phyloP scores from a whole-genome alignment of 495 filamentous ascomycete species.

The Friedmanniomyces simplex region DNA sequence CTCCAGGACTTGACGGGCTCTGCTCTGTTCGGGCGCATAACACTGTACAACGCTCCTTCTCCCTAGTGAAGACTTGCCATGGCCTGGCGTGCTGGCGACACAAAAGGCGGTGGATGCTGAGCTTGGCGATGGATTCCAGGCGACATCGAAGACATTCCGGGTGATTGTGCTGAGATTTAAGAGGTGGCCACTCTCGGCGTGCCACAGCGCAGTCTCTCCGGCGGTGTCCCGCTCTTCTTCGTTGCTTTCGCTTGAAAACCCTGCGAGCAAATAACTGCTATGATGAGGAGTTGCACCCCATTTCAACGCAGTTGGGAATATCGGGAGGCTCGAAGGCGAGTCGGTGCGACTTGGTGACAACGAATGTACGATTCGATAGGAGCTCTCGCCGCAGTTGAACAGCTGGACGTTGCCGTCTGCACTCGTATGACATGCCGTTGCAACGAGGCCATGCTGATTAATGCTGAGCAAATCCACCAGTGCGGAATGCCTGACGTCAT shows the following conservation, averaged over 20 bases:
- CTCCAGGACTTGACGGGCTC: conserved; percentile 30
- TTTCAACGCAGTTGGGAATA: conserved; percentile 61
- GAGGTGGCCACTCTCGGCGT: conserved; percentile 41
- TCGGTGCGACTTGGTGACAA: conserved; percentile 21
- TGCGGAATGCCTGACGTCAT: conserved; percentile 52
- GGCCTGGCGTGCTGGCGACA: conserved; percentile 29
- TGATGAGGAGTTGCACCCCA: conserved; percentile 51
- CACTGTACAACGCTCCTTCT: conserved; percentile 43
- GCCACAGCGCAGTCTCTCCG: conserved; percentile 70
- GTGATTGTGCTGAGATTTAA: conserved; percentile 38
- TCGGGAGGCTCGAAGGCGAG: conserved; percentile 38
- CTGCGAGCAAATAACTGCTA: conserved; percentile 56
- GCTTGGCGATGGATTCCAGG: conserved; percentile 57
- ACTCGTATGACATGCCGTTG: conserved; percentile 37
- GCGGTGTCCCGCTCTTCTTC: conserved; percentile 43
- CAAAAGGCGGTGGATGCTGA: conserved; percentile 52
- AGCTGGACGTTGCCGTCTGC: conserved; percentile 9
- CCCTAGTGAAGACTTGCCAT: conserved; percentile 29
- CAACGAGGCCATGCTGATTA: conserved; percentile 33
- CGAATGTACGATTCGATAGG: not conserved
- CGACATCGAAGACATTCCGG: conserved; percentile 68
- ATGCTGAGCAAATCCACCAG: conserved; percentile 62
- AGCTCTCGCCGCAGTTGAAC: not conserved
- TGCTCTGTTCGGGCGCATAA: conserved; percentile 35
- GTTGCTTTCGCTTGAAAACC: conserved; percentile 55